Conservation (phyloP, 2,329 filamentous ascomycete genomes). For the Ilyonectria sp. region DNA sequence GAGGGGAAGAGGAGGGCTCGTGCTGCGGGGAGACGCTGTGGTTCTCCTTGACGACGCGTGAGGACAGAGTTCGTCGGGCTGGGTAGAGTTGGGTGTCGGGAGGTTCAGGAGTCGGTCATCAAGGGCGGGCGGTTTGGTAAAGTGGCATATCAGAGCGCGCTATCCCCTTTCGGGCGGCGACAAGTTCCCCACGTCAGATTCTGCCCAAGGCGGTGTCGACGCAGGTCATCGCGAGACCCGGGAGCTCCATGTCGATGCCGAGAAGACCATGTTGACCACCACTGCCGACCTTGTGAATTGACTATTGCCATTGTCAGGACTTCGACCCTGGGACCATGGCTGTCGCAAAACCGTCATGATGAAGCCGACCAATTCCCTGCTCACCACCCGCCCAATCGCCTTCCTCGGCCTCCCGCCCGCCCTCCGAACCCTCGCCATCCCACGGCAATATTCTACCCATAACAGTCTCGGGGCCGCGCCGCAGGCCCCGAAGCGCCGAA, state of each 20-base stretch:
- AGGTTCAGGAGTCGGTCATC: constrained; percentile 55
- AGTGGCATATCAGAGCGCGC: constrained; percentile 59
- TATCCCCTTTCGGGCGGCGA: constrained; percentile 52
- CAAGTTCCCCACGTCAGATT: constrained; percentile 51
- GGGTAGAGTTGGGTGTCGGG: constrained; percentile 37
- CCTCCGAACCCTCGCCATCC: constrained; percentile 56
- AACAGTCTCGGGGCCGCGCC: constrained; percentile 58
- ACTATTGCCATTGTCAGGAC: constrained; percentile 28
- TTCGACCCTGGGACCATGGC: constrained; percentile 53
- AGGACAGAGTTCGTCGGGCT: constrained; percentile 38
- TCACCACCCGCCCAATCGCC: constrained; percentile 53
- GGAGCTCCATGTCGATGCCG: constrained; percentile 18
- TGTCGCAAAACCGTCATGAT: constrained; percentile 58
- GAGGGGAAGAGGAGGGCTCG: constrained; percentile 1
- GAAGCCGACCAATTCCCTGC: constrained; percentile 60
- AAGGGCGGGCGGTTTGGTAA: constrained; percentile 53
- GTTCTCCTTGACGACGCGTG: constrained; percentile 36
- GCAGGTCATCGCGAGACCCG: constrained; percentile 30
- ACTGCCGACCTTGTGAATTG: constrained; percentile 10
- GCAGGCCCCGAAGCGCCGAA: constrained; percentile 70
- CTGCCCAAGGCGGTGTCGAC: constrained; percentile 57
- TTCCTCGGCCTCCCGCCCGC: constrained; percentile 47
- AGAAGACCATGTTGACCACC: background rate
- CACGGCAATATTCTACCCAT: constrained; percentile 73
- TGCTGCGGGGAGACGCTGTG: constrained; percentile 16